phyloP scores from a whole-genome alignment of 2,329 filamentous ascomycete species.

The Phaeosphaeria sp. region DNA sequence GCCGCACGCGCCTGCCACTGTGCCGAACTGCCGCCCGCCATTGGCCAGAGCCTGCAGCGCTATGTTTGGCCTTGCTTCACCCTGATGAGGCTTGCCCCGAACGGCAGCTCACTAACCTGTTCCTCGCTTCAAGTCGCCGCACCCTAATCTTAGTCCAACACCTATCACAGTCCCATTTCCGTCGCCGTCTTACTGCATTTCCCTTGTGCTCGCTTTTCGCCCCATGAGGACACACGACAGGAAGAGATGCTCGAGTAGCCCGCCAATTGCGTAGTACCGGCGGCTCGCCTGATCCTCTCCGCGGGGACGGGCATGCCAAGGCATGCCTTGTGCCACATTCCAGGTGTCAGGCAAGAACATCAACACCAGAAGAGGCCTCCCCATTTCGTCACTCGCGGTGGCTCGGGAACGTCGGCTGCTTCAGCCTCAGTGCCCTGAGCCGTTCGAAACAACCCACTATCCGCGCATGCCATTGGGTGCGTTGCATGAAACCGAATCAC shows the following conservation, averaged over 20 bases:
- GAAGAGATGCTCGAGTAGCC: not conserved
- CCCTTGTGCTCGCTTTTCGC: not conserved
- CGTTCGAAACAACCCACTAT: constrained; percentile 15
- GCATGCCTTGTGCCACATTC: constrained; percentile 29
- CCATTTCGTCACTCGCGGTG: constrained; percentile 10
- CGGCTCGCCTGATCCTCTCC: constrained; percentile 22
- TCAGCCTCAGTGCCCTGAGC: constrained; percentile 17
- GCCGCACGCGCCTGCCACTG: constrained; percentile 20
- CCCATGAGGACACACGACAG: not conserved
- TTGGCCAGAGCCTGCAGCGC: constrained; percentile 6
- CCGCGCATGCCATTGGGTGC: not conserved
- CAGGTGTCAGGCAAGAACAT: constrained; percentile 33
- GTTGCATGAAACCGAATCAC: not conserved
- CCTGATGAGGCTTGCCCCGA: constrained; percentile 22
- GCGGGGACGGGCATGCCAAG: not conserved
- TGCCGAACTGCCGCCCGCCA: constrained; percentile 19
- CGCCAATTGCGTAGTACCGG: constrained; percentile 21
- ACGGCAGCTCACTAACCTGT: constrained; percentile 34
- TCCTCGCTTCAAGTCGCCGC: constrained; percentile 13
- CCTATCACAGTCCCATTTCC: constrained; percentile 6
- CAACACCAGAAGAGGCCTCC: constrained; percentile 8
- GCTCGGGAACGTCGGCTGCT: constrained; percentile 18
- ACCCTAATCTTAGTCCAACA: constrained; percentile 7
- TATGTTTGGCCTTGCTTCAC: constrained; percentile 26
- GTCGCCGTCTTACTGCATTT: not conserved